A percentile compares a stretch with the other conserved stretches of the same genome.
phyloP scores from a whole-genome alignment of 2,329 filamentous ascomycete genomes.

The Lachnellula suecica region DNA sequence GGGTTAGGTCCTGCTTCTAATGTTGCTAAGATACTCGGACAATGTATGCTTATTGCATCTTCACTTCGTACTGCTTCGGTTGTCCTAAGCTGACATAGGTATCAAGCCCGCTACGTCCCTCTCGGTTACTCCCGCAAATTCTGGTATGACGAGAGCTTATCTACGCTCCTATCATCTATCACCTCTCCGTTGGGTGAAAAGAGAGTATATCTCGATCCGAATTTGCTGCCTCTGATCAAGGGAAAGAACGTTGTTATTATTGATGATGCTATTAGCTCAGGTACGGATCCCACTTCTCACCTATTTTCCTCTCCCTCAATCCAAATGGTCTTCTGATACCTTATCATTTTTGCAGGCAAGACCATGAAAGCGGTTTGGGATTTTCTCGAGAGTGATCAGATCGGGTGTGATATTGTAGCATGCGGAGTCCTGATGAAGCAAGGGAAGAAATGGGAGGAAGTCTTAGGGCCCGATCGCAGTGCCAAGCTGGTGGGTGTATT shows the following conservation, averaged over 20 bases:
- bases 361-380: constrained; percentile 29
- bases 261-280: constrained; percentile 30
- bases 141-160: constrained; percentile 28
- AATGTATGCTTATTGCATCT: constrained; percentile 13
- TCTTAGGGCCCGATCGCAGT: constrained; percentile 17
- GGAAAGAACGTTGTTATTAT: constrained; percentile 24
- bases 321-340: no score
- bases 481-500: constrained; percentile 22
- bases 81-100: not conserved
- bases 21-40: constrained; percentile 23
- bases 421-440: constrained; percentile 30
- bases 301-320: not conserved
- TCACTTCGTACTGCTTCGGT: not conserved
- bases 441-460: constrained; percentile 21
- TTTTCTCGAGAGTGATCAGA: constrained; percentile 20
- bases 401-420: constrained; percentile 19
- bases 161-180: constrained; percentile 25
- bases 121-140: constrained; percentile 32
- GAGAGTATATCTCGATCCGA: constrained; percentile 26
- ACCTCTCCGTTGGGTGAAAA: constrained; percentile 25
- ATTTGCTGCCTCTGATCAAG: constrained; percentile 21
- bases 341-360: no score
- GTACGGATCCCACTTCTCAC: not conserved
- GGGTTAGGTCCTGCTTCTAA: constrained; percentile 23
- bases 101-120: constrained; percentile 9